Base-by-base conservation (phyloP, 345 rosid species). In the Erucastrum elatum region DNA sequence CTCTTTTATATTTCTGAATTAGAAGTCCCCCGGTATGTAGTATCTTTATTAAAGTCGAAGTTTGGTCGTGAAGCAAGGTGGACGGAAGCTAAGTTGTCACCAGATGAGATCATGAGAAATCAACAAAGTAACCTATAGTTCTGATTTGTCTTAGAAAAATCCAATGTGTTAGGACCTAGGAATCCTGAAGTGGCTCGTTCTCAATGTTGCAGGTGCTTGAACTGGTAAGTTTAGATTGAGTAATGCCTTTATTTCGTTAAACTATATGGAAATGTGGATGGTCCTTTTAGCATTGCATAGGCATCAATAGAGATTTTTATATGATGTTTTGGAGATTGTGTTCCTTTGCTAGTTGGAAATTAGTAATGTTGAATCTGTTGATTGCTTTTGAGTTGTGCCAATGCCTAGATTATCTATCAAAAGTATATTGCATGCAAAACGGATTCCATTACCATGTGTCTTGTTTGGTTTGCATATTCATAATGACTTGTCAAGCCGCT, bases 71-170 rank as follows among this genome's bases (percentile, higher is more conserved):
- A 72, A 80, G 77, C 73, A 37, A 75, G 79, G 75, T 56, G 72
- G 76, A 46, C 8, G 27, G 76, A 65, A 59, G 71, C 59, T 16
- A 66, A 66, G 59, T 6, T 72, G 69, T 30, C 74, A 78, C 75
- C 81, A 82, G 76, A 79, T 82, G 90, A 87, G 88, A 80, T 82
- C 82, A 78, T 35, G 81, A 67, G 86, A 76, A 85, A 83, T 58
- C 84, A 79, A 79, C 75, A n/a, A 68, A 83, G 65, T 73, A 84
- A 87, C 79, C 85, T 74, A 30, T 68, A 76, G 86, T 84, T 84
- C 82, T 87, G 67, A 81, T 65, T 65, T 76, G 58, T 83, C 85
- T 77, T 68, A 8, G 59, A 75, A 72, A 72, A 72, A 56, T 64
- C 68, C 78, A 70, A 59, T 60, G 53, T 64, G 70, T 51, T 76